Conservation (phyloP, 2,329 filamentous ascomycete genomes). For the Canariomyces notabilis region DNA sequence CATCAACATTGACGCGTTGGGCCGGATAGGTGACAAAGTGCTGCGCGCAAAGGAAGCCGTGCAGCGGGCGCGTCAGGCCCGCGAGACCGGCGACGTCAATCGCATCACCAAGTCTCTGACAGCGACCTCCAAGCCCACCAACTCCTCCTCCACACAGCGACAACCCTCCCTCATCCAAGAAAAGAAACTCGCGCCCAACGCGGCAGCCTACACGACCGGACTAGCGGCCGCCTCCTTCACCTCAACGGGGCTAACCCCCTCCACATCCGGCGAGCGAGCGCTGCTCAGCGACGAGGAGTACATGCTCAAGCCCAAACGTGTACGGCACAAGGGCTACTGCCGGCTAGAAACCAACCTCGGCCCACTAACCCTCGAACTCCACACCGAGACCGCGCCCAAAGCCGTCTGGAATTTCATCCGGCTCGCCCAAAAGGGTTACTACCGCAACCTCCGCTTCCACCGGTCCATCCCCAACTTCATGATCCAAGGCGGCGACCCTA, state of each 20-base stretch:
- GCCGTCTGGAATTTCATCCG: conserved; percentile 97
- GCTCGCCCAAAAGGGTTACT: conserved; percentile 84
- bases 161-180: conserved; percentile 46
- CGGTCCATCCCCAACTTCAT: conserved; percentile 95
- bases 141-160: conserved; percentile 20
- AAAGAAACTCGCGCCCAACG: conserved; percentile 68
- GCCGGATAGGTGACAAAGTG: conserved; percentile 75
- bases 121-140: conserved; percentile 4
- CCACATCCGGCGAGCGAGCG: conserved; percentile 82
- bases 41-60: conserved; percentile 88
- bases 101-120: conserved; percentile 40
- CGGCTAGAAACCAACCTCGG: conserved; percentile 83
- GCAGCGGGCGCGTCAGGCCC: conserved; percentile 77
- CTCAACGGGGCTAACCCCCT: conserved; percentile 85
- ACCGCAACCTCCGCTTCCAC: conserved; percentile 78
- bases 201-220: conserved; percentile 85
- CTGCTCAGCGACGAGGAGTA: conserved; percentile 91
- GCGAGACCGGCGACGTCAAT: conserved; percentile 58
- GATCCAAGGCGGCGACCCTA: conserved; percentile 95
- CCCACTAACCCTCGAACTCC: conserved; percentile 80
- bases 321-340: conserved; percentile 88
- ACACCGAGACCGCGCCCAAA: conserved; percentile 84
- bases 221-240: conserved; percentile 91
- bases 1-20: conserved; percentile 76
- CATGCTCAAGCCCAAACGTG: conserved; percentile 83